Percentiles rank a stretch among this genome's conserved stretches.
phyloP scores from a whole-genome alignment of 495 filamentous ascomycete species.

The Daldinia decipiens region DNA sequence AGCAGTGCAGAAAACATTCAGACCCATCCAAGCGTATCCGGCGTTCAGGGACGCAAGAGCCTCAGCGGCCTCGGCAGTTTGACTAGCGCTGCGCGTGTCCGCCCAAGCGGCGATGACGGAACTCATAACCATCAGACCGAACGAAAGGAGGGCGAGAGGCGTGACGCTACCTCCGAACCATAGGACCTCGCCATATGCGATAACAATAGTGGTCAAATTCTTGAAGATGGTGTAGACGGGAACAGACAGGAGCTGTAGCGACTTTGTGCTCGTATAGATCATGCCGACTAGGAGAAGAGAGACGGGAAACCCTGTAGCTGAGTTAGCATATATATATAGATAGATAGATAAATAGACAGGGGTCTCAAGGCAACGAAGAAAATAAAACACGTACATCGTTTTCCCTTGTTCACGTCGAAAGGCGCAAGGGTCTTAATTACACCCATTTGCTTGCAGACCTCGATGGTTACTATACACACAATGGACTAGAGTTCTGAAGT shows the following conservation, averaged over 20 bases:
- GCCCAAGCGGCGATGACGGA: slow-evolving; percentile 97
- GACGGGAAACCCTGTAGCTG: slow-evolving; percentile 87
- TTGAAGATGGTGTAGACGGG: slow-evolving; percentile 99
- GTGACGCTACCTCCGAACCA: slow-evolving; percentile 98
- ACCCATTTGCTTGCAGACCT: slow-evolving; percentile 81
- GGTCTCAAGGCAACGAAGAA: neutral
- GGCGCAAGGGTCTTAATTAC: slow-evolving; percentile 85
- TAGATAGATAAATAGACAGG: neutral
- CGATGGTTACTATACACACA: slow-evolving; percentile 90
- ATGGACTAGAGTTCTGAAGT: slow-evolving; percentile 68
- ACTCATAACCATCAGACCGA: slow-evolving; percentile 96
- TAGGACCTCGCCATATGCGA: slow-evolving; percentile 97
- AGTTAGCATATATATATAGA: slow-evolving; percentile 36
- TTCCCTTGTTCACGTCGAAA: slow-evolving; percentile 89
- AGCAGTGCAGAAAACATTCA: slow-evolving; percentile 97
- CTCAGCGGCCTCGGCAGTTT: slow-evolving; percentile 69
- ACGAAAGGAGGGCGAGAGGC: slow-evolving; percentile 88
- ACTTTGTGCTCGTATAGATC: slow-evolving; percentile 98
- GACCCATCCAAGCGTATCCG: slow-evolving; percentile 96
- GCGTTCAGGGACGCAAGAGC: slow-evolving; percentile 91
- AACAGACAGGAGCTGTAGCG: slow-evolving; percentile 94
- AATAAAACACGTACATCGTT: slow-evolving; percentile 74
- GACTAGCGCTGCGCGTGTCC: slow-evolving; percentile 88
- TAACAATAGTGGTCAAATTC: slow-evolving; percentile 98
- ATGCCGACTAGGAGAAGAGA: slow-evolving; percentile 96